A percentile compares a stretch with the other conserved stretches of the same genome.
phyloP scores from a whole-genome alignment of 768 basidiomycete species.

The Crucibulum laeve region DNA sequence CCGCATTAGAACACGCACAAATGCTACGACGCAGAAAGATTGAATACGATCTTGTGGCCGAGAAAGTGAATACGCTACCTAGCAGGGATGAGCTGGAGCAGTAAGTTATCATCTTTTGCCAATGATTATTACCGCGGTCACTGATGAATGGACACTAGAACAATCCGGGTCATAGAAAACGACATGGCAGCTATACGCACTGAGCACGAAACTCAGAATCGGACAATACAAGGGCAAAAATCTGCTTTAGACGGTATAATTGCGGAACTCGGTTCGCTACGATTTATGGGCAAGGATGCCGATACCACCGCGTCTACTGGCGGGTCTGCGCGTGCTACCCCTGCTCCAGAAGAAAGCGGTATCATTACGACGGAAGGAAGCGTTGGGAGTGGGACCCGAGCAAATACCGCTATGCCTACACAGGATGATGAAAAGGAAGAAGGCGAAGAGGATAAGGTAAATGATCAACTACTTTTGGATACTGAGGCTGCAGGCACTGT shows the following conservation, averaged over 20 bases:
- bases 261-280: slow-evolving; percentile 52
- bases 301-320: slow-evolving; percentile 40
- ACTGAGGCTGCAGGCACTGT: slow-evolving; percentile 12
- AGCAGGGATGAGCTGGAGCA: slow-evolving; percentile 71
- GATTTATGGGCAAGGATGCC: slow-evolving; percentile 66
- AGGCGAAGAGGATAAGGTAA: slow-evolving; percentile 11
- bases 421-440: slow-evolving; percentile 10
- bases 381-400: slow-evolving; percentile 11
- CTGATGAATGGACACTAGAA: slow-evolving; percentile 31
- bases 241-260: slow-evolving; percentile 63
- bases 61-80: slow-evolving; percentile 77
- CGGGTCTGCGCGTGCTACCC: slow-evolving; percentile 43
- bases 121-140: slow-evolving; percentile 1
- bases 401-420: background rate
- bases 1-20: slow-evolving; percentile 74
- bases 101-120: slow-evolving; percentile 40
- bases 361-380: slow-evolving; percentile 8
- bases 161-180: slow-evolving; percentile 66
- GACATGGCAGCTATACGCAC: slow-evolving; percentile 72
- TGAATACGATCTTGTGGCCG: slow-evolving; percentile 81
- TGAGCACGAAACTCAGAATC: slow-evolving; percentile 73
- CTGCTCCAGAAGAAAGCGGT: slow-evolving; percentile 33
- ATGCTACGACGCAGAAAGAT: slow-evolving; percentile 72
- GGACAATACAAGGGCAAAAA: slow-evolving; percentile 65
- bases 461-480: slow-evolving; percentile 14